A percentile compares a stretch with the other conserved stretches of the same genome.
These are phyloP conservation scores for Paulownia fortunei DNA, from an alignment of 257 asterid genomes.

Conservation along the genomic window DNA sequence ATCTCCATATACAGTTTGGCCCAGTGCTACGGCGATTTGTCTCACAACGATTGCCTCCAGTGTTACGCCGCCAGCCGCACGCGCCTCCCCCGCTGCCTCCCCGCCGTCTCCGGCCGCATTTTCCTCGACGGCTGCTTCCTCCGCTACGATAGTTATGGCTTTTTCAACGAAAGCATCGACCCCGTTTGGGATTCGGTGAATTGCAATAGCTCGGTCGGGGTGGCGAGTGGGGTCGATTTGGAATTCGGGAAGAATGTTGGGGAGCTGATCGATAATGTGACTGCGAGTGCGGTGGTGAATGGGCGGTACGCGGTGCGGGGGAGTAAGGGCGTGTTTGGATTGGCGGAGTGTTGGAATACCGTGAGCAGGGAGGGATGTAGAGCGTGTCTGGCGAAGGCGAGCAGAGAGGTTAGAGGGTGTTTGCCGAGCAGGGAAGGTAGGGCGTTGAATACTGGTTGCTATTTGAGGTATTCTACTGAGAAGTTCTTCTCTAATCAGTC, in stretches of 20 bases:
- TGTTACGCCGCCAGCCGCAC: slow-evolving; percentile 86
- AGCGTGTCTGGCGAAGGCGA: slow-evolving; percentile 77
- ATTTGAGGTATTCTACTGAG: slow-evolving; percentile 75
- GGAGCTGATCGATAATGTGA: slow-evolving; percentile 56
- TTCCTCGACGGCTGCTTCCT: slow-evolving; percentile 90
- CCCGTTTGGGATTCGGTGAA: slow-evolving; percentile 46
- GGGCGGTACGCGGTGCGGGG: slow-evolving; percentile 56
- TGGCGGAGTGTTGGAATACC: slow-evolving; percentile 92
- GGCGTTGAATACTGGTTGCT: slow-evolving; percentile 83
- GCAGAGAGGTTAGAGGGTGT: slow-evolving; percentile 51
- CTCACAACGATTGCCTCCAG: slow-evolving; percentile 74
- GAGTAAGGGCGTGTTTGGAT: slow-evolving; percentile 69
- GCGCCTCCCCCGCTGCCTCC: slow-evolving; percentile 78
- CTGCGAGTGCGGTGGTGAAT: slow-evolving; percentile 47
- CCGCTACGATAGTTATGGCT: slow-evolving; percentile 66
- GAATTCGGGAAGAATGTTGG: slow-evolving; percentile 44
- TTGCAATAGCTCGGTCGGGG: slow-evolving; percentile 54
- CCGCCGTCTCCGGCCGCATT: slow-evolving; percentile 60
- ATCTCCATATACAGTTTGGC: slow-evolving; percentile 58
- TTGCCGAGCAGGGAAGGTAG: slow-evolving; percentile 82
- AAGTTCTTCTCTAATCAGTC: slow-evolving; percentile 59
- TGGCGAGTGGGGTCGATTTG: slow-evolving; percentile 25
- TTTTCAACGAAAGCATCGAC: slow-evolving; percentile 62
- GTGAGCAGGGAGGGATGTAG: slow-evolving; percentile 65
- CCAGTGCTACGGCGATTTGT: slow-evolving; percentile 67